Base-by-base conservation (phyloP, 2,329 filamentous ascomycete genomes). In the Clarireedia homoeocarpa region DNA sequence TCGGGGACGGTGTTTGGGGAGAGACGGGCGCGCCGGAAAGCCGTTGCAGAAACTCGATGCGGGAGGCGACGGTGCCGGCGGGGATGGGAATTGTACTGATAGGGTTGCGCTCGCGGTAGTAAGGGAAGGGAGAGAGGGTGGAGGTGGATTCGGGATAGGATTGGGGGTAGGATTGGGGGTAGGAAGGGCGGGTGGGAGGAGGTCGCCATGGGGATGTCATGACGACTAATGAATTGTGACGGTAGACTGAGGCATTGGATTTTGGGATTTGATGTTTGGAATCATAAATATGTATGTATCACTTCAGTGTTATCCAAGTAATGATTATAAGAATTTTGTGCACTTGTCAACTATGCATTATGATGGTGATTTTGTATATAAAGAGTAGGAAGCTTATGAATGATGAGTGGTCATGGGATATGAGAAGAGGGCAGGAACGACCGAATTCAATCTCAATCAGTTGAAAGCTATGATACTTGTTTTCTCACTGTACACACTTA, bases 11-110 rank as follows among this genome's bases (percentile, higher is more conserved):
- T 20, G 20, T 5, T 26, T 40, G 38, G 14, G 38, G 15, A 40
- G 9, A 2, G 5, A 9, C 42, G 9, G 42, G 15, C 20, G 15
- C 10, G 54, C 63, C 62, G 51, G 63, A 59, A 58, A 69, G 59
- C 30, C 57, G 58, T 55, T 70, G 63, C 47, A 74, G 63, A 56
- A 67, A 66, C 34, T 60, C 63, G 57, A 70, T 61, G 48, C 68
- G 71, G 15, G 69, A 69, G 14, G 66, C 65, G 10, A 73, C 69
- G 45, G 69, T 70, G 42, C 70, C 70, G 39, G 56, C 60, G 38
- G 69, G 66, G 59, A 72, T 65, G 20, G 53, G 45, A 42, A 54
- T 34, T 17, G 45, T 26, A 15, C n/a, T 49, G n/a, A 24, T 15
- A 15, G 36, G 4, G n/a, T 15, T 34, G 10, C 14, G 36, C 24